Percentiles rank a stretch among this genome's conserved stretches.
Evolutionary conservation across 495 filamentous ascomycete genomes (phyloP).

Genomic region (Talaromyces trachyspermus): DNA sequence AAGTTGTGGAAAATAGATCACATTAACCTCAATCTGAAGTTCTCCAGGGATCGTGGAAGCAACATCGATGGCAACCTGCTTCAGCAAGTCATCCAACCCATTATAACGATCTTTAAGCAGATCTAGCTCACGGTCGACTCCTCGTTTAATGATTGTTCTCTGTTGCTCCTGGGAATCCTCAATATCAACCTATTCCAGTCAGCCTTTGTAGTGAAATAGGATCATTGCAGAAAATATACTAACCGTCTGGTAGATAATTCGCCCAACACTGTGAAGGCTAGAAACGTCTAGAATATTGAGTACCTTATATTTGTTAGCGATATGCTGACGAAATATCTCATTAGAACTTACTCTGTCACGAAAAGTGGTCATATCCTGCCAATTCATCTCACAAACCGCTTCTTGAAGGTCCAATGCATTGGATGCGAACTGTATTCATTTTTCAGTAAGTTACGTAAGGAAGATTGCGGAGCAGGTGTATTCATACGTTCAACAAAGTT

Average conservation of each 20-base stretch:
- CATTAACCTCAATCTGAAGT: constrained; percentile 58
- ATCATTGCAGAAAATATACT: constrained; percentile 7
- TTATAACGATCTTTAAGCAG: constrained; percentile 69
- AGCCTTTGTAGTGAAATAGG: neutral
- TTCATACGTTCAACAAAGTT: constrained; percentile 48
- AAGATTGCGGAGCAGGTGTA: no score
- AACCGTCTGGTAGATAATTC: constrained; percentile 60
- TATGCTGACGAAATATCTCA: constrained; percentile 4
- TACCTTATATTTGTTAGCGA: constrained; percentile 21
- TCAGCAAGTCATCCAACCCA: constrained; percentile 66
- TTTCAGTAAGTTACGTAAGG: neutral
- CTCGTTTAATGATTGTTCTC: constrained; percentile 63
- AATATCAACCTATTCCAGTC: constrained; percentile 62
- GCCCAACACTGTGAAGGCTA: constrained; percentile 56
- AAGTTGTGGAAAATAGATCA: constrained; percentile 83
- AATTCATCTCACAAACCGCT: constrained; percentile 51
- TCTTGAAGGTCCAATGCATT: constrained; percentile 64
- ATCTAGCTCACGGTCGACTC: constrained; percentile 72
- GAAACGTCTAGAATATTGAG: constrained; percentile 38
- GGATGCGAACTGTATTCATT: constrained; percentile 47
- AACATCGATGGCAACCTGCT: constrained; percentile 54
- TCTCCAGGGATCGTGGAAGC: constrained; percentile 53
- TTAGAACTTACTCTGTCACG: constrained; percentile 43
- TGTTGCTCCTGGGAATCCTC: constrained; percentile 66
- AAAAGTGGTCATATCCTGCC: constrained; percentile 48